phyloP scores from a whole-genome alignment of 768 basidiomycete species.

The Boletus fagicola region DNA sequence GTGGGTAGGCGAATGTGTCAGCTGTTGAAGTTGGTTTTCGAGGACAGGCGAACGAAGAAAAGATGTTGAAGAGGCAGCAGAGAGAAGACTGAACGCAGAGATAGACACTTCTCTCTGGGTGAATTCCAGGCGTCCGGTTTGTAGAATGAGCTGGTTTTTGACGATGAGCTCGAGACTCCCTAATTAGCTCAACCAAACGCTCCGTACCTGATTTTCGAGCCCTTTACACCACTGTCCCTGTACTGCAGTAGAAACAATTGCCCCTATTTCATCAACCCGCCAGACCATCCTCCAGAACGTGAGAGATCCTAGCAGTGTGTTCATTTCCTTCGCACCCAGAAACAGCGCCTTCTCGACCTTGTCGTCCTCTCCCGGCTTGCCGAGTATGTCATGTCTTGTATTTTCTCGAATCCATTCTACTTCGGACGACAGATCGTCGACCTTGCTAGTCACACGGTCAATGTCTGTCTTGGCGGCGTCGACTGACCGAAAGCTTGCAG shows the following conservation, averaged over 20 bases:
- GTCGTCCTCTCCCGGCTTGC: slow-evolving; percentile 22
- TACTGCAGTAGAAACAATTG: slow-evolving; percentile 33
- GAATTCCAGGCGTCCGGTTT: slow-evolving; percentile 56
- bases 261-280: slow-evolving; percentile 41
- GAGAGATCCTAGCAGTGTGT: slow-evolving; percentile 31
- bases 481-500: slow-evolving; percentile 36
- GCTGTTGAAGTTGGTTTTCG: slow-evolving; percentile 55
- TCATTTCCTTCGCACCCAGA: slow-evolving; percentile 30
- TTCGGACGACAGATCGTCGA: slow-evolving; percentile 37
- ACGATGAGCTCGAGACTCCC: not conserved
- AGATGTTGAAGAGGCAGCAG: slow-evolving; percentile 28
- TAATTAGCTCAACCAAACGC: not conserved
- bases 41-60: slow-evolving; percentile 56
- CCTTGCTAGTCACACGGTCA: slow-evolving; percentile 34
- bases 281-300: slow-evolving; percentile 41
- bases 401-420: slow-evolving; percentile 41
- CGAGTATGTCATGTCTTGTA: slow-evolving; percentile 40
- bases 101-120: slow-evolving; percentile 45
- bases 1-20: slow-evolving; percentile 45
- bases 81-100: slow-evolving; percentile 41
- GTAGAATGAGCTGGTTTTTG: slow-evolving; percentile 52
- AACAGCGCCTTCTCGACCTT: slow-evolving; percentile 30
- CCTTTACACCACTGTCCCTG: slow-evolving; percentile 40
- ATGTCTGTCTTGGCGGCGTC: slow-evolving; percentile 32
- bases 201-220: slow-evolving; percentile 49